Evolutionary conservation across 2,329 filamentous ascomycete species (phyloP).

Genomic region (Cercospora berteroae): DNA sequence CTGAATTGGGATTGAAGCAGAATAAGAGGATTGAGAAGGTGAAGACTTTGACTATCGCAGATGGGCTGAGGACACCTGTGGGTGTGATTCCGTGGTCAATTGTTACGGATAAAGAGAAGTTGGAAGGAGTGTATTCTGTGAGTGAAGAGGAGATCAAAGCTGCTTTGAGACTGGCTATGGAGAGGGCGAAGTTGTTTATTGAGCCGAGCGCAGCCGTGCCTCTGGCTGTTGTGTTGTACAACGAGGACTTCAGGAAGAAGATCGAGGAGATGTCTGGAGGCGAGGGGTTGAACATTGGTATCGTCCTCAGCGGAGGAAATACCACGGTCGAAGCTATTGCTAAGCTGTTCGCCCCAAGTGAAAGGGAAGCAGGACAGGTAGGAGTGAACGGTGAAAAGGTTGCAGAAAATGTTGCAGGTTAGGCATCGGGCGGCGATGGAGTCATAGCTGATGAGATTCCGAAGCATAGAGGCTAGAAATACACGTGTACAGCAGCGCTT

Average conservation of each 20-base stretch:
- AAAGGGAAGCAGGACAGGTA: conserved; percentile 44
- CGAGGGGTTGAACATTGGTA: conserved; percentile 68
- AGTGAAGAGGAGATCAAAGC: conserved; percentile 76
- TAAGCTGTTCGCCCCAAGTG: conserved; percentile 50
- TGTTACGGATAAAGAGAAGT: conserved; percentile 69
- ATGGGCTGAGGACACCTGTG: conserved; percentile 82
- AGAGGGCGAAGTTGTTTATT: conserved; percentile 85
- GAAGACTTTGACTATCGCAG: conserved; percentile 76
- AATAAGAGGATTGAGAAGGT: conserved; percentile 67
- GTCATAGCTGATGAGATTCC: background rate
- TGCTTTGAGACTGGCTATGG: conserved; percentile 74
- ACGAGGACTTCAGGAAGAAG: conserved; percentile 74
- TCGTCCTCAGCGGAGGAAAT: conserved; percentile 64
- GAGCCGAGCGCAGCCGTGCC: conserved; percentile 87
- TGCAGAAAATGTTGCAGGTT: conserved; percentile 48
- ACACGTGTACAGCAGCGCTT: background rate
- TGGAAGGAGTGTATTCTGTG: conserved; percentile 69
- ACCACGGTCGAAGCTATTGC: conserved; percentile 61
- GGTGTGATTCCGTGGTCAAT: conserved; percentile 73
- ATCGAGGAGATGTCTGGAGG: conserved; percentile 69
- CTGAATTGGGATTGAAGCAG: conserved; percentile 64
- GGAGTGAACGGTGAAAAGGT: conserved; percentile 43
- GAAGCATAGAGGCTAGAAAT: background rate
- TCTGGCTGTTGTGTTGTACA: conserved; percentile 76
- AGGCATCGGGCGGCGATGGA: background rate